Percentiles rank a stretch among this genome's conserved stretches.
Evolutionary conservation across 129 eudicot genomes (phyloP).

Genomic region (Smallanthus sonchifolius): DNA sequence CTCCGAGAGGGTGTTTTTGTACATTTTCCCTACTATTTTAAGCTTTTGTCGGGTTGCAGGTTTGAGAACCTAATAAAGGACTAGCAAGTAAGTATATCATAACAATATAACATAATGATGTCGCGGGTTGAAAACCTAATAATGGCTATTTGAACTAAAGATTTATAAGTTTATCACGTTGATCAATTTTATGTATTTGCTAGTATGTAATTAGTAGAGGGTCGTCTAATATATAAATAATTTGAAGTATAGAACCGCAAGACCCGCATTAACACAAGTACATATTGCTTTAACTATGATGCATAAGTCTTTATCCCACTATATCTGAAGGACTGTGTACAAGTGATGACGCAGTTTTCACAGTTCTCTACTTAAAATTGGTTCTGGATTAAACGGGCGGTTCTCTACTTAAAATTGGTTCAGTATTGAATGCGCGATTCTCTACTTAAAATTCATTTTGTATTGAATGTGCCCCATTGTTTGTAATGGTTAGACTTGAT

Average conservation of each 20-base stretch:
- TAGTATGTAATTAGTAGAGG: not conserved
- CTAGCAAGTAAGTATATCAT: not conserved
- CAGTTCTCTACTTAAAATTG: not conserved
- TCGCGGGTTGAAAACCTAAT: not conserved
- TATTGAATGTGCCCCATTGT: not conserved
- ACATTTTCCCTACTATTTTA: conserved; percentile 55
- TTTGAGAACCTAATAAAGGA: conserved; percentile 58
- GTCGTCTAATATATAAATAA: not conserved
- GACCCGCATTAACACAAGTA: not conserved
- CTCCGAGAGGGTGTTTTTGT: conserved; percentile 54
- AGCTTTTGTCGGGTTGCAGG: conserved; percentile 75
- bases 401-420: not conserved
- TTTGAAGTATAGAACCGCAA: not conserved
- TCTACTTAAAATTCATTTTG: not conserved
- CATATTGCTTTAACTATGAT: not conserved
- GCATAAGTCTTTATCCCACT: not conserved
- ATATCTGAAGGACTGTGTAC: not conserved
- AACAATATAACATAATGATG: conserved; percentile 8
- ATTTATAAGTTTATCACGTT: not conserved
- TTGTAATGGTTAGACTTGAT: not conserved
- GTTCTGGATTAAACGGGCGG: no score
- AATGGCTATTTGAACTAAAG: not conserved
- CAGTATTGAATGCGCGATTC: no score
- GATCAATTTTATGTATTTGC: not conserved
- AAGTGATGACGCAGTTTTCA: not conserved